These are phyloP conservation scores for Saccharomycopsis schoenii DNA, from an alignment of 805 yeast species.

Conservation along the genomic window DNA sequence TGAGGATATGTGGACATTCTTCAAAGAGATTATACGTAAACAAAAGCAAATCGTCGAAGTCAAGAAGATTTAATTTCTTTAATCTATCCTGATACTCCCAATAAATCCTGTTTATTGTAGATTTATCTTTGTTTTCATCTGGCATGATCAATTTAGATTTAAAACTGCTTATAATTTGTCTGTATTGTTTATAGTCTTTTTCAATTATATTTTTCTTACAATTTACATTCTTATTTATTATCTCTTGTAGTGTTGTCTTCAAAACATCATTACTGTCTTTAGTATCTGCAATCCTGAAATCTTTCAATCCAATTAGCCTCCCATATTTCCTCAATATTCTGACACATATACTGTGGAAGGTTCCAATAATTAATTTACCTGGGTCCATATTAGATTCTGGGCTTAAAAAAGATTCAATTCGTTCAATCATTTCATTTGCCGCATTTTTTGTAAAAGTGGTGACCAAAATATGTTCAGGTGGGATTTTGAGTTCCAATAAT, in stretches of 20 bases:
- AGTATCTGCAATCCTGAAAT: constrained; percentile 53
- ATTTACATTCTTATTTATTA: background rate
- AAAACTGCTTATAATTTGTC: background rate
- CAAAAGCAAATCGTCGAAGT: constrained; percentile 77
- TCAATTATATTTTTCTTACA: background rate
- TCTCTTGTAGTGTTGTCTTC: constrained; percentile 22
- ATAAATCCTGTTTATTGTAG: constrained; percentile 30
- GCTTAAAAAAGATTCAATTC: constrained; percentile 38
- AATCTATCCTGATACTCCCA: constrained; percentile 43
- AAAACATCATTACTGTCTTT: constrained; percentile 44
- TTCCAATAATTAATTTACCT: constrained; percentile 58
- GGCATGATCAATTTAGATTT: constrained; percentile 18
- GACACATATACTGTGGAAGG: constrained; percentile 80
- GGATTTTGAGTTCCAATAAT: constrained; percentile 37
- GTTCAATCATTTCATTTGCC: constrained; percentile 69
- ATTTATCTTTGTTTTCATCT: background rate
- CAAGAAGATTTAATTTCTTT: constrained; percentile 34
- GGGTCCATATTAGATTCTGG: constrained; percentile 26
- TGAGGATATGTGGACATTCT: constrained; percentile 34
- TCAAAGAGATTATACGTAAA: constrained; percentile 41
- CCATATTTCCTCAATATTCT: constrained; percentile 51
- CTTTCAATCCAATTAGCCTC: constrained; percentile 30
- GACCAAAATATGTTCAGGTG: constrained; percentile 60
- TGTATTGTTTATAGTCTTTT: background rate
- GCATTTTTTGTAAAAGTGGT: constrained; percentile 94